Percentiles rank a stretch among this genome's conserved stretches.
These are phyloP conservation scores for Lactuca saligna DNA, from an alignment of 129 eudicot species.

Conservation along the genomic window DNA sequence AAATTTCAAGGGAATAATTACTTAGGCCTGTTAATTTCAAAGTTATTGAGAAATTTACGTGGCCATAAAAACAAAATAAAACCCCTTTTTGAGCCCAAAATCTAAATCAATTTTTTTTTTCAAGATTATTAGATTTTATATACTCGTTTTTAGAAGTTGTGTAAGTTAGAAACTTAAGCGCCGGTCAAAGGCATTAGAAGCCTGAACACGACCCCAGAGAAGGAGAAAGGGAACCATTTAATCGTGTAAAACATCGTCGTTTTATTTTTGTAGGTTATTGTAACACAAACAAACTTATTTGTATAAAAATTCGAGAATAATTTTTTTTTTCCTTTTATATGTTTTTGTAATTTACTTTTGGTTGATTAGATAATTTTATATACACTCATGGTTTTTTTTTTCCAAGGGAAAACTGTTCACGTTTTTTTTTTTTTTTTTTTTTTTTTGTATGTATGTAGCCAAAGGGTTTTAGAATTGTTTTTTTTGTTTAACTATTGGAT, in stretches of 20 bases:
- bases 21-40: background rate
- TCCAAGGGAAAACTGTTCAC: too few species aligned
- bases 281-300: conserved; percentile 15
- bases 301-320: conserved; percentile 13
- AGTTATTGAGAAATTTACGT: background rate
- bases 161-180: background rate
- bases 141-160: background rate
- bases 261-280: background rate
- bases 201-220: background rate
- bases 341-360: background rate
- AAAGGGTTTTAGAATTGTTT: background rate
- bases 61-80: background rate
- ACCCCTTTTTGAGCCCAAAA: background rate
- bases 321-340: conserved; percentile 8
- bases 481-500: too few species aligned
- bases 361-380: background rate
- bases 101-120: background rate
- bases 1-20: background rate
- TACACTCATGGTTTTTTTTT: background rate
- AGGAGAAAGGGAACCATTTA: background rate
- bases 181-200: background rate
- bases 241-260: background rate
- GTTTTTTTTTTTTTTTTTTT: too few species aligned
- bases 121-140: background rate
- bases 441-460: too few species aligned